Evolutionary conservation across 2,329 filamentous ascomycete genomes (phyloP).

Genomic region (Mycogone perniciosa): DNA sequence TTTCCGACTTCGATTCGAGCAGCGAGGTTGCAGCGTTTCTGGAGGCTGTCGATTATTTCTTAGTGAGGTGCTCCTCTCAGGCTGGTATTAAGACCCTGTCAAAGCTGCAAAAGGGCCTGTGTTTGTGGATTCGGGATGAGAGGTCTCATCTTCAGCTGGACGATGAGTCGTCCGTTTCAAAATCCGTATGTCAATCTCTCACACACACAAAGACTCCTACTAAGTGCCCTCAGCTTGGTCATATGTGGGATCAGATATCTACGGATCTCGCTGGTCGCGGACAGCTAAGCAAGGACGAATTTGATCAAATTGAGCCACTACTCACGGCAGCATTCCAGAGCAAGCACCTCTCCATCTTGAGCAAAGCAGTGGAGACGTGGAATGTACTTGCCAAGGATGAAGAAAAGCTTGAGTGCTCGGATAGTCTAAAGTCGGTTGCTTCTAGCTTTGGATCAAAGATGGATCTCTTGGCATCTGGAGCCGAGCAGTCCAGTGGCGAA

Average conservation of each 20-base stretch:
- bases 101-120: conserved; percentile 56
- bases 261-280: conserved; percentile 29
- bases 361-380: conserved; percentile 52
- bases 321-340: conserved; percentile 51
- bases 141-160: conserved; percentile 36
- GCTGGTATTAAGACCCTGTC: conserved; percentile 51
- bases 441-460: conserved; percentile 50
- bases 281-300: conserved; percentile 36
- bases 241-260: conserved; percentile 46
- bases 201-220: conserved; percentile 6
- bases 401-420: conserved; percentile 56
- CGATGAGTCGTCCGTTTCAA: conserved; percentile 33
- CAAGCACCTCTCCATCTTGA: conserved; percentile 51
- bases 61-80: conserved; percentile 41
- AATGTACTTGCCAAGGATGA: conserved; percentile 60
- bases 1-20: conserved; percentile 33
- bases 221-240: conserved; percentile 36
- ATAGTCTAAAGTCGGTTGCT: conserved; percentile 56
- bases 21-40: conserved; percentile 42
- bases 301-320: conserved; percentile 48
- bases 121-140: conserved; percentile 57
- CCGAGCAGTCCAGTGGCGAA: conserved; percentile 32
- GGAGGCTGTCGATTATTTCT: conserved; percentile 45
- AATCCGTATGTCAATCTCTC: conserved; percentile 35
- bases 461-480: conserved; percentile 40